phyloP scores from a whole-genome alignment of 2,329 filamentous ascomycete genomes.

The Colletotrichum trifolii region DNA sequence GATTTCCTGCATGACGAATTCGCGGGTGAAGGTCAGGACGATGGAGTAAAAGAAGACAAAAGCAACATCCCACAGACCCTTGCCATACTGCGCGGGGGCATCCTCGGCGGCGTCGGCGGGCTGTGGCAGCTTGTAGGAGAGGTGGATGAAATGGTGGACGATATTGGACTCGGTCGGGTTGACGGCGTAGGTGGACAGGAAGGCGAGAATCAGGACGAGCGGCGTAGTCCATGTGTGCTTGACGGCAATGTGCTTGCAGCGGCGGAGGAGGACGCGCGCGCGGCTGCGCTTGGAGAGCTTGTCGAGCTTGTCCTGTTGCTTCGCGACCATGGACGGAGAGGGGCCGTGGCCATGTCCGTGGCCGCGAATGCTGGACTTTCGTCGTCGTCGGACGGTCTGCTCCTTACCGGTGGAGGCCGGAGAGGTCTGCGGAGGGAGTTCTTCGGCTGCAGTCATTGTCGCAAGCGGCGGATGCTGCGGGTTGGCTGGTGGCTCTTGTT shows the following conservation, averaged over 20 bases:
- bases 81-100: constrained; percentile 71
- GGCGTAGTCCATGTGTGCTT: constrained; percentile 55
- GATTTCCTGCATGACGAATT: constrained; percentile 79
- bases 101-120: constrained; percentile 35
- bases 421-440: constrained; percentile 19
- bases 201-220: constrained; percentile 63
- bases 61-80: constrained; percentile 74
- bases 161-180: constrained; percentile 74
- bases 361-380: constrained; percentile 34
- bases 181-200: constrained; percentile 68
- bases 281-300: constrained; percentile 34
- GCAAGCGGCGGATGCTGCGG: not conserved
- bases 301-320: constrained; percentile 32
- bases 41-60: constrained; percentile 80
- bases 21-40: constrained; percentile 77
- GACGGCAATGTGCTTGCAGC: constrained; percentile 35
- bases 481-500: too few species aligned
- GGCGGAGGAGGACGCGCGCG: constrained; percentile 31
- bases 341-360: constrained; percentile 14
- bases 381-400: constrained; percentile 27
- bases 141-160: constrained; percentile 72
- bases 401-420: constrained; percentile 21
- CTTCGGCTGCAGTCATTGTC: constrained; percentile 33
- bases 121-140: constrained; percentile 72
- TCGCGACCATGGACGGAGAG: constrained; percentile 9